phyloP scores from a whole-genome alignment of 2,329 filamentous ascomycete species.

The Dothistroma pini region DNA sequence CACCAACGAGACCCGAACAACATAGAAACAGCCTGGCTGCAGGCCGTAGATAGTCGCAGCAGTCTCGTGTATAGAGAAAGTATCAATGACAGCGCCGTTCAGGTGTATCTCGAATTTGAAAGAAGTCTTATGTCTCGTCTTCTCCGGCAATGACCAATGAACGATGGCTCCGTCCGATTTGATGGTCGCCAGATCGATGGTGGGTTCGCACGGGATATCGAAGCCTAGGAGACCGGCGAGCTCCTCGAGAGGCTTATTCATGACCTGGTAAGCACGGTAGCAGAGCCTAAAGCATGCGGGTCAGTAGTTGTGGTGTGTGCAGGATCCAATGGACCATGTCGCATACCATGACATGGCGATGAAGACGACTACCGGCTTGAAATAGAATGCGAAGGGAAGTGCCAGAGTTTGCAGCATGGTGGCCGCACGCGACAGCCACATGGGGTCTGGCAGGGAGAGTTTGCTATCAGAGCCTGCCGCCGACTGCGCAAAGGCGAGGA shows the following conservation, averaged over 20 bases:
- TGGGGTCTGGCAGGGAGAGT: constrained; percentile 11
- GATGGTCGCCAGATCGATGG: constrained; percentile 87
- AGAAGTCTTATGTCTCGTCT: constrained; percentile 57
- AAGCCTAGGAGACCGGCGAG: constrained; percentile 84
- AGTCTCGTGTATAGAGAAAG: constrained; percentile 74
- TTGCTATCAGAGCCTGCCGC: constrained; percentile 6
- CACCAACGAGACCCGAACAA: constrained; percentile 86
- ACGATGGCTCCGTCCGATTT: constrained; percentile 81
- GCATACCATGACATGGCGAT: constrained; percentile 23
- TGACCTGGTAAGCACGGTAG: constrained; percentile 79
- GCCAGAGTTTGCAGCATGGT: constrained; percentile 16
- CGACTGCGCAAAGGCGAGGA: constrained; percentile 13
- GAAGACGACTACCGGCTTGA: constrained; percentile 23
- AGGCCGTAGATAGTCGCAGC: constrained; percentile 90
- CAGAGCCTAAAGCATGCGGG: constrained; percentile 49
- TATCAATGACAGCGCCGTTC: constrained; percentile 77
- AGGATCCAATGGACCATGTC: not conserved
- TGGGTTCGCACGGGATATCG: constrained; percentile 85
- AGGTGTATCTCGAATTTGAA: constrained; percentile 89
- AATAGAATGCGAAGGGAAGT: constrained; percentile 21
- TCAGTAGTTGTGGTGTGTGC: not conserved
- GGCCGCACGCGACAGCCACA: constrained; percentile 15
- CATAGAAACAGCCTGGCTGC: constrained; percentile 84
- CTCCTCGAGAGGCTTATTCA: constrained; percentile 86
- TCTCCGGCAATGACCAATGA: constrained; percentile 67